Base-by-base conservation (phyloP, 2,329 filamentous ascomycete genomes). In the Exserohilum rostratum region DNA sequence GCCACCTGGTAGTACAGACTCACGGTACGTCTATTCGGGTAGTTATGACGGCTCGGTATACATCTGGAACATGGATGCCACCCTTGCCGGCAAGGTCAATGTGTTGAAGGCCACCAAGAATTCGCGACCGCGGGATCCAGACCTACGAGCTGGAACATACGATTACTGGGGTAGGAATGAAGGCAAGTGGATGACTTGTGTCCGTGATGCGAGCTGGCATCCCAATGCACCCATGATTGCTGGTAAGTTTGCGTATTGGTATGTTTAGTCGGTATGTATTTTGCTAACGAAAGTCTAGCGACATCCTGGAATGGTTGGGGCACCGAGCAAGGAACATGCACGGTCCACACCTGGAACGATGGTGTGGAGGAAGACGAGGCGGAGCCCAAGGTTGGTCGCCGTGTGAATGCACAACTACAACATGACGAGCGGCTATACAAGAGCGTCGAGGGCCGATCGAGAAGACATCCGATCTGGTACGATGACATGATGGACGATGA, bases 31-130 rank as follows among this genome's bases (percentile, higher is more conserved):
- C 18, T 98, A 97, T 77, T 90, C 89, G 17, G 95, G 95, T 18
- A 96, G 90, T 66, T 87, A 91, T 60, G 91, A 97, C 64, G 95
- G 95, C 44, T 90, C 89, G 55, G 90, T 97, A 0, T 93, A 92
- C 65, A 85, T 98, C 37, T 99, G 90, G 83, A 98, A 98, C 70
- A 79, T 98, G 76, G 93, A 99, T 70, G 93, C 91, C 29, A 97
- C 92, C 0, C 70, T 90, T 10, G 91, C 90, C 0, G 86, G 84
- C 4, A 86, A 84, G 37, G 87, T 99, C 40, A 87, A 98, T 70
- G 93, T 97, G 6, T 83, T 85, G 38, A 78, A 82, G 57, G 87
- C 89, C 1, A 96, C 91, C 0, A 79, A 80, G 55, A 82, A 86
- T 60, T 83, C 85, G 9, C 79, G 87, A 34, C 84, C 85, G 1